These are phyloP conservation scores for Alloteropsis semialata DNA, from an alignment of 176 grass and related monocot genomes.

Conservation along the genomic window DNA sequence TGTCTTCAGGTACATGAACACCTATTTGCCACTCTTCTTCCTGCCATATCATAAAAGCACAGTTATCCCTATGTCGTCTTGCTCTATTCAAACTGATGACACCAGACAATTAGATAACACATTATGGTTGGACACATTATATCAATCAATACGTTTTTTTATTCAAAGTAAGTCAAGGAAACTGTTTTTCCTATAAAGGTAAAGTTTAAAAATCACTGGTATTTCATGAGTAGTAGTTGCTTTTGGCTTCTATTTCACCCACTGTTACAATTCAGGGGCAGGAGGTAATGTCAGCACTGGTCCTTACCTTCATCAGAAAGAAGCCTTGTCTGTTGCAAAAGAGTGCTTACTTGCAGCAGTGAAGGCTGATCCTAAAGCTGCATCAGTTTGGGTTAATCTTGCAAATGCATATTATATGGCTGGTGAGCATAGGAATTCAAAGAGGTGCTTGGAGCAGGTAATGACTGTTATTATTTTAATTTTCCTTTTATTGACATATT, in stretches of 20 bases:
- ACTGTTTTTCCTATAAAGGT: not conserved
- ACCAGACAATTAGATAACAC: not conserved
- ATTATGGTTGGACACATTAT: not conserved
- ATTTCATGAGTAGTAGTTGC: not conserved
- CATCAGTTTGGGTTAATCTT: slow-evolving; percentile 89
- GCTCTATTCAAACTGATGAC: not conserved
- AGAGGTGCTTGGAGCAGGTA: slow-evolving; percentile 96
- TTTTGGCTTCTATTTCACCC: slow-evolving; percentile 29
- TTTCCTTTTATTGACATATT: slow-evolving; percentile 16
- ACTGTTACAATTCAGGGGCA: slow-evolving; percentile 50
- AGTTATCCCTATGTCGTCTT: not conserved
- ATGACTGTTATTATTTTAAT: not conserved
- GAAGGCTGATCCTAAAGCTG: slow-evolving; percentile 81
- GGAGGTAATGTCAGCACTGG: slow-evolving; percentile 50
- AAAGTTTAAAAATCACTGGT: not conserved
- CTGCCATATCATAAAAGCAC: not conserved
- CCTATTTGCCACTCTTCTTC: slow-evolving; percentile 13
- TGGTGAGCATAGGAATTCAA: slow-evolving; percentile 83
- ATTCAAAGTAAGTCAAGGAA: not conserved
- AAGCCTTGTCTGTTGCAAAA: slow-evolving; percentile 81
- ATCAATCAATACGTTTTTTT: not conserved
- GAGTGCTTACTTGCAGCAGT: slow-evolving; percentile 76
- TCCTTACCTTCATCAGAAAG: slow-evolving; percentile 62
- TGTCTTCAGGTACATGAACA: slow-evolving; percentile 56
- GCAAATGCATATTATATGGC: slow-evolving; percentile 85